Base-by-base conservation (phyloP, 495 filamentous ascomycete species). In the Neurospora sp. region DNA sequence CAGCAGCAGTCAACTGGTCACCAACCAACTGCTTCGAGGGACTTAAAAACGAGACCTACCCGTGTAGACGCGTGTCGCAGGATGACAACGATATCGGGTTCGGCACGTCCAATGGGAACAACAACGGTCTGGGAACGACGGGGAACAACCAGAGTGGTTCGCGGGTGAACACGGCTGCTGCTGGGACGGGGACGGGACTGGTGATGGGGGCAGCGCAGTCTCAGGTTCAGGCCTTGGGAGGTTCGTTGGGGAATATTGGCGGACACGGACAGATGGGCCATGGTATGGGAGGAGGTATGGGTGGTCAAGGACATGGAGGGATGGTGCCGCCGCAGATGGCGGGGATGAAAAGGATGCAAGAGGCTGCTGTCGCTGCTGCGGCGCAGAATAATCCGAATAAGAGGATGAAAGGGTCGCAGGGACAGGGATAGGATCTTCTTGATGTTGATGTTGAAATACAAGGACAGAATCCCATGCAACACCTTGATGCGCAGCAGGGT, bases 41-140 rank as follows among this genome's bases (percentile, higher is more conserved):
- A 0, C 86, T 93, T 70, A 91, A 91, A 78, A 88, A 87, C 73
- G 92, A 96, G 79, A 16, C 27, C 0, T 99, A 99, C 83, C 96
- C 96, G 3, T 89, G 92, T 78, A 90, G 96, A 3, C 88, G 93
- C 54, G 95, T 99, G 7, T 96, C 91, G 71, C 91, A 95, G 77
- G 96, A 98, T 76, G 94, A 97, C 78, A 96, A 96, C 78, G 96
- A 98, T 82, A 97, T 98, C 71, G 87, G 93, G 5, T 92, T 91
- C 0, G 89, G 89, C n/a, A 95, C 93, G 80, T 80, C 97, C 41
- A 93, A 96, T 8, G 96, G 96, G 2, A 31, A 31, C 2, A 97
- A 95, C 2, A 35, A 35, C 35, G 35, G 35, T 35, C 35, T 35
- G 35, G 49, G 49, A 3, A 60, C 49, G 1, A 31, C 27, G 49